Percentiles rank a stretch among this genome's conserved stretches.
Evolutionary conservation across 1,139 yeast genomes (phyloP).

Genomic region (Pichia sp.): DNA sequence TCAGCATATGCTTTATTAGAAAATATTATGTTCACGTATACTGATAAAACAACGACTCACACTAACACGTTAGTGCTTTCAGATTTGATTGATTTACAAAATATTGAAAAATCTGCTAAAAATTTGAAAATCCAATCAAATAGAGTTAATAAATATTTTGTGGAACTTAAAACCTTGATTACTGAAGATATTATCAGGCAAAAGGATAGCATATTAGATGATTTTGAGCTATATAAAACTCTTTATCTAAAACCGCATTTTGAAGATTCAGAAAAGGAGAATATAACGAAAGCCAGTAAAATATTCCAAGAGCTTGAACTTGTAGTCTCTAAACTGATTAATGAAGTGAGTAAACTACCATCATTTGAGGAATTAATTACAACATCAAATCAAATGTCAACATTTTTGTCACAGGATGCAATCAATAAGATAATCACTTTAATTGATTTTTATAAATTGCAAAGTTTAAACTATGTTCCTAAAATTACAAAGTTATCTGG

Average conservation of each 20-base stretch:
- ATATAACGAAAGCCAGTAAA: conserved; percentile 17
- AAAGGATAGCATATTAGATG: conserved; percentile 19
- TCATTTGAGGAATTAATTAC: conserved; percentile 28
- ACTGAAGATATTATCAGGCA: conserved; percentile 25
- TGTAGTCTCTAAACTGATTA: conserved; percentile 17
- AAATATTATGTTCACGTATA: conserved; percentile 32
- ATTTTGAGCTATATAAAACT: conserved; percentile 22
- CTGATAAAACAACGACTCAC: conserved; percentile 15
- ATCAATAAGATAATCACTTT: conserved; percentile 23
- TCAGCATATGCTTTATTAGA: conserved; percentile 37
- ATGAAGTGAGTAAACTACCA: conserved; percentile 22
- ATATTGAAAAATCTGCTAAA: conserved; percentile 26
- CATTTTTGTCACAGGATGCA: conserved; percentile 22
- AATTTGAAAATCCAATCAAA: conserved; percentile 27
- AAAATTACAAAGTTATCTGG: conserved; percentile 27
- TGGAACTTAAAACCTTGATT: conserved; percentile 26
- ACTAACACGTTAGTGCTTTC: conserved; percentile 23
- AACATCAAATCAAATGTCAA: conserved; percentile 24
- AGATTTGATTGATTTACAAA: conserved; percentile 27
- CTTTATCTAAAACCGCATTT: conserved; percentile 19
- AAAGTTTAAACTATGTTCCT: conserved; percentile 29
- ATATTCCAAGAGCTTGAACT: conserved; percentile 20
- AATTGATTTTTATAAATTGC: conserved; percentile 26
- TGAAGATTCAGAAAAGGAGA: conserved; percentile 13
- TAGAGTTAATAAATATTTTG: conserved; percentile 25